phyloP scores from a whole-genome alignment of 768 basidiomycete species.

The Mycena belliarum region DNA sequence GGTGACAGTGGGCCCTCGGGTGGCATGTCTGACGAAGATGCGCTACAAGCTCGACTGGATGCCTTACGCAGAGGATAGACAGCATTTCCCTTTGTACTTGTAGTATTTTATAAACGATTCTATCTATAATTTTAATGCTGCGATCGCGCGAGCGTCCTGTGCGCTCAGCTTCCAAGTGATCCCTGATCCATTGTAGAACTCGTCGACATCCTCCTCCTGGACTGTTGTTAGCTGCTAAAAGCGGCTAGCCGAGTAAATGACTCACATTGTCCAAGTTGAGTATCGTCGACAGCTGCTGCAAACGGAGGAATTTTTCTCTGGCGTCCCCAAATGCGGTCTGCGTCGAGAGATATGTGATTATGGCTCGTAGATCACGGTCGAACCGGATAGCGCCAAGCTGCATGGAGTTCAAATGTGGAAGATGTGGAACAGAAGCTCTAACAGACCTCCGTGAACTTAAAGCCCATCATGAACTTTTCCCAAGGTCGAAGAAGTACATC shows the following conservation, averaged over 20 bases:
- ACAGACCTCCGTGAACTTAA: slow-evolving; percentile 86
- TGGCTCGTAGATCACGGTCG: slow-evolving; percentile 86
- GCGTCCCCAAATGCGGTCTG: slow-evolving; percentile 90
- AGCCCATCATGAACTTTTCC: slow-evolving; percentile 82
- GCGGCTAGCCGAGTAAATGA: slow-evolving; percentile 13
- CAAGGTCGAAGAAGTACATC: slow-evolving; percentile 92
- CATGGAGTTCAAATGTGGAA: background rate
- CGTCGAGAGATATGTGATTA: slow-evolving; percentile 80
- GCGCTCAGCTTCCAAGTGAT: slow-evolving; percentile 84
- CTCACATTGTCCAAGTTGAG: slow-evolving; percentile 83
- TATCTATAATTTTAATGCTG: slow-evolving; percentile 29
- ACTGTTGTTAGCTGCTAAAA: slow-evolving; percentile 6
- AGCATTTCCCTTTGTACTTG: background rate
- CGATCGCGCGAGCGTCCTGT: slow-evolving; percentile 74
- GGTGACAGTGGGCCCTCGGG: slow-evolving; percentile 42
- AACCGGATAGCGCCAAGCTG: slow-evolving; percentile 96
- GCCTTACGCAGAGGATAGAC: slow-evolving; percentile 71
- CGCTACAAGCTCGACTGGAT: slow-evolving; percentile 90
- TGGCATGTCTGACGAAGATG: slow-evolving; percentile 77
- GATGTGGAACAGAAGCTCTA: background rate
- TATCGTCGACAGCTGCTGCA: slow-evolving; percentile 92
- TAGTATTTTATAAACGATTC: slow-evolving; percentile 2
- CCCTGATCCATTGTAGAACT: slow-evolving; percentile 92
- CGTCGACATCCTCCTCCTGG: slow-evolving; percentile 92
- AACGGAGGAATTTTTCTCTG: slow-evolving; percentile 85